Evolutionary conservation across 768 basidiomycete genomes (phyloP), one percentile per base, ranked within the genome.

Genomic region (Suillus luteus): DNA sequence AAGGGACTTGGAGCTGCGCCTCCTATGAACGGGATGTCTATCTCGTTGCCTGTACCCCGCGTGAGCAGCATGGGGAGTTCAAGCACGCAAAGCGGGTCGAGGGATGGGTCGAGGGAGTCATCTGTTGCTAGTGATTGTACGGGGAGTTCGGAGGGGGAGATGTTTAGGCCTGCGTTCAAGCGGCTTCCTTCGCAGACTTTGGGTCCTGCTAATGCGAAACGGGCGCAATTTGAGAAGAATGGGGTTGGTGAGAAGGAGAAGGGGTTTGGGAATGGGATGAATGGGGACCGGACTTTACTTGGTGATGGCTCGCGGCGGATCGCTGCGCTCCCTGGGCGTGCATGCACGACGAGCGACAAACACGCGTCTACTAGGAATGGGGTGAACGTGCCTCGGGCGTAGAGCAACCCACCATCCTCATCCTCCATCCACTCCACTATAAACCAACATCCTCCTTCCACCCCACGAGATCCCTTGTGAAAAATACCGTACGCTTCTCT

Each of bases 171-270:
- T 12, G 81, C 86, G 35, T 91, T 90, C 70, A 93, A 93, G 79
- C 79, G 91, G 52, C 72, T 90, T 43, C 85, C 91, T 1, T 89
- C 88, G 55, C 88, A 90, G 76, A 88, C 88, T 11, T 75, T 92
- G n/a, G 90, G 81, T 1, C 87, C 88, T 2, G 76, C 76, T 41
- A 80, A 80, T 65, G 66, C 82, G 55, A 92, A 92, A 73, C 76
- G 86, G 59, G 79, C 79, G 60, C 69, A 81, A 70, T 73, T 86
- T 12, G 71, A 77, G 60, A 73, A 76, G 43, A 75, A 75, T 48
- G 70, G 67, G 22, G 71, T 70, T 15, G 71, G 66, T 44, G 71
- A 67, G 52, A 72, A 72, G 44, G 71, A 67, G 52, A 72, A 72
- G 48, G 63, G 61, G 27, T 27, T 27, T 27, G 27, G 27, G 27